Percentiles rank a stretch among this genome's conserved stretches.
phyloP scores from a whole-genome alignment of 2,329 filamentous ascomycete genomes.

The Metarhizium sp. region DNA sequence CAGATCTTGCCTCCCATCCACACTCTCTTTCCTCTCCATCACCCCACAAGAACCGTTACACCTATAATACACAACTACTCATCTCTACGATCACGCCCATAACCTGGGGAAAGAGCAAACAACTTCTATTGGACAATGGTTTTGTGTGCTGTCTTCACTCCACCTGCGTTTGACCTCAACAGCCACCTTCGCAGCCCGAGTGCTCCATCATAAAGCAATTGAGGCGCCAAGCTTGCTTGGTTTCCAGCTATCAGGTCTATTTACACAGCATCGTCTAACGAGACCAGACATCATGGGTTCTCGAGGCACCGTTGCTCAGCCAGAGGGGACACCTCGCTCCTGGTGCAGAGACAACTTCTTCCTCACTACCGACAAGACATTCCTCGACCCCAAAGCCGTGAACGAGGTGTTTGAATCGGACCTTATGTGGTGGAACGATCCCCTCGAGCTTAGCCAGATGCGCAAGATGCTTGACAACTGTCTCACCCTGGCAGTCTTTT shows the following conservation, averaged over 20 bases:
- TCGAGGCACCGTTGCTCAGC: slow-evolving; percentile 10
- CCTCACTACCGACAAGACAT: slow-evolving; percentile 49
- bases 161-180: slow-evolving; percentile 3
- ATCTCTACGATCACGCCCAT: neutral
- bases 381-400: slow-evolving; percentile 44
- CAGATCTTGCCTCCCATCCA: neutral
- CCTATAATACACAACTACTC: neutral
- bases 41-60: neutral
- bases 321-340: slow-evolving; percentile 25
- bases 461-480: slow-evolving; percentile 46
- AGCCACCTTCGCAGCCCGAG: slow-evolving; percentile 4
- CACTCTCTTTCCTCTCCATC: neutral
- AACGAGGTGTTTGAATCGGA: slow-evolving; percentile 47
- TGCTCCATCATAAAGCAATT: slow-evolving; percentile 1
- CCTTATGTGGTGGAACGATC: slow-evolving; percentile 51
- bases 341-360: slow-evolving; percentile 48
- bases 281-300: slow-evolving; percentile 10
- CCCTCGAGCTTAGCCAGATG: slow-evolving; percentile 37
- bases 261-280: too few relatives aligned
- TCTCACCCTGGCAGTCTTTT: slow-evolving; percentile 51
- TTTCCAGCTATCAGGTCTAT: neutral
- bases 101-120: neutral
- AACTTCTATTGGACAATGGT: slow-evolving; percentile 8
- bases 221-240: neutral
- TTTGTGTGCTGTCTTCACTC: neutral